Evolutionary conservation across 306 rosid species (phyloP), one percentile per base, ranked within the genome.

Genomic region (Urtica urens): DNA sequence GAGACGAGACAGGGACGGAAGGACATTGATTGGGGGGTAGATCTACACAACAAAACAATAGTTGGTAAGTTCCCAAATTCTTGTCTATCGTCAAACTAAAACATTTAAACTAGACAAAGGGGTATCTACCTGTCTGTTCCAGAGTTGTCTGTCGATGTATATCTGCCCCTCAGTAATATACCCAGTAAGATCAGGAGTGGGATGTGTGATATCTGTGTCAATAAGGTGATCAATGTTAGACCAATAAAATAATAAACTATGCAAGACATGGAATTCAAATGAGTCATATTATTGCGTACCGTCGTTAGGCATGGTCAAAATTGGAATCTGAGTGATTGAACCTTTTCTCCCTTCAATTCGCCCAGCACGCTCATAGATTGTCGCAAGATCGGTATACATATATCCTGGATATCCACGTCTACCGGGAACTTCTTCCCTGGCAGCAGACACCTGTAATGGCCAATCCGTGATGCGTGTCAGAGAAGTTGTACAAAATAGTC

Each of bases 331-430:
- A 26, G 99, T 92, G 56, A 92, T 92, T 68, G 99, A 92, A 59
- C 99, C 99, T 75, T 67, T 92, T 53, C 99, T 69, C 59, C 99
- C 99, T 79, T 92, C 99, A 66, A 92, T 92, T 72, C 99, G 74
- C 58, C 99, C 99, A 20, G 99, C 99, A 55, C 99, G 93, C 64
- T 92, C 99, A 66, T 92, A 92, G 62, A 92, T 92, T 60, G 95
- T 87, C 28, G 99, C 99, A 67, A 92, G 79, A 92, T 92, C 99
- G 10, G 99, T 92, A 64, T 92, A 92, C 99, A 92, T 92, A 53
- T 92, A 92, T 42, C 99, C 99, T 2, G 99, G 99, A 64, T 92
- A 92, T 38, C 99, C 99, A 85, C 99, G 99, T 68, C 99, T 92
- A 71, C 99, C 99, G 0, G 99, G 99, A 16, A 92, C 99, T 74